phyloP scores from a whole-genome alignment of 768 basidiomycete genomes.

The Suillus subalutaceus region DNA sequence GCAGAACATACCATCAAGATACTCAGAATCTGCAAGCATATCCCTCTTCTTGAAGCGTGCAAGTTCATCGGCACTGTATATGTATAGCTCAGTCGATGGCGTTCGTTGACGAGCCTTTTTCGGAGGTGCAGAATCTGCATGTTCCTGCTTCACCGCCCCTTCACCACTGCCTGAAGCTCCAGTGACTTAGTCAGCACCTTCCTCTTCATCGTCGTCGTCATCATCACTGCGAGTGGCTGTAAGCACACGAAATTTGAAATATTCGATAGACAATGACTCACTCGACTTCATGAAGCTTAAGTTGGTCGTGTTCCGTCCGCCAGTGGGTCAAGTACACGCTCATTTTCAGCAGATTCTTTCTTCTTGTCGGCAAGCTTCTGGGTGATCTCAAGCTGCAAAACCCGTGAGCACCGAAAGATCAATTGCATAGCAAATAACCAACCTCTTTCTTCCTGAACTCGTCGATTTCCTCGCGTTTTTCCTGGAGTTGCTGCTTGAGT shows the following conservation, averaged over 20 bases:
- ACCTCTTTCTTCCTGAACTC: conserved; percentile 87
- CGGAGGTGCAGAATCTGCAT: conserved; percentile 15
- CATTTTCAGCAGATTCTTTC: conserved; percentile 61
- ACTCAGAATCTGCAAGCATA: conserved; percentile 74
- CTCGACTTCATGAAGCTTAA: conserved; percentile 87
- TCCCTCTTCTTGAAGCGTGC: conserved; percentile 70
- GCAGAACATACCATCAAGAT: conserved; percentile 76
- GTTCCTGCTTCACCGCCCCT: conserved; percentile 34
- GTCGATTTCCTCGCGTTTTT: conserved; percentile 74
- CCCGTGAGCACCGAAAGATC: conserved; percentile 7
- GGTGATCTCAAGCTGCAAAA: conserved; percentile 73
- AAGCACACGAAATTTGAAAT: conserved; percentile 2
- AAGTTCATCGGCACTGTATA: conserved; percentile 74
- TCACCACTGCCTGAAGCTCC: conserved; percentile 36
- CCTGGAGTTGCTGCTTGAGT: conserved; percentile 76
- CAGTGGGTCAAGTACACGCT: conserved; percentile 62
- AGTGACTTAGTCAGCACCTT: conserved; percentile 36
- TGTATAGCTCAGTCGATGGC: conserved; percentile 63
- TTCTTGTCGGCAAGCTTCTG: conserved; percentile 69
- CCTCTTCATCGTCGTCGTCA: conserved; percentile 63
- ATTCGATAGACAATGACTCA: conserved; percentile 42
- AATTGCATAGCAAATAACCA: conserved; percentile 22
- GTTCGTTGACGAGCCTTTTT: conserved; percentile 39
- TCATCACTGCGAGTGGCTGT: conserved; percentile 41
- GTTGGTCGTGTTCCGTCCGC: conserved; percentile 68